A percentile compares a stretch with the other conserved stretches of the same genome.
Evolutionary conservation across 371 early-diverging fungal species (phyloP).

Genomic region (Zopfochytrium polystomum): DNA sequence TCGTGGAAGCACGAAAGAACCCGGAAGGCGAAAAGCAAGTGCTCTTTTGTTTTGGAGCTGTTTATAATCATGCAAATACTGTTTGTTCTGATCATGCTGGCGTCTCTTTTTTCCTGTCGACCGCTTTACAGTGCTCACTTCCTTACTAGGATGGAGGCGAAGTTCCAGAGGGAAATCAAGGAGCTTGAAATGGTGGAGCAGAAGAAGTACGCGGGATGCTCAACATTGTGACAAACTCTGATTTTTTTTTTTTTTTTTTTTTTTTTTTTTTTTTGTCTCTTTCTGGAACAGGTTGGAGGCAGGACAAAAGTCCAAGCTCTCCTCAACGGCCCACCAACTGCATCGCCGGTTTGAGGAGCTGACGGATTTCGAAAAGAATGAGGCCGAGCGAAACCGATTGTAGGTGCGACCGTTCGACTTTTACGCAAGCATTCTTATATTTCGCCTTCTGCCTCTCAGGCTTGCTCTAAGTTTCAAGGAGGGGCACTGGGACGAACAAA

Average conservation of each 20-base stretch:
- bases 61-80: neutral
- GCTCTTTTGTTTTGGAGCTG: neutral
- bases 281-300: constrained; percentile 4
- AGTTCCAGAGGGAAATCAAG: constrained; percentile 24
- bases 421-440: too few species aligned
- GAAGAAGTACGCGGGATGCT: constrained; percentile 13
- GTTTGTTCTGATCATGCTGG: neutral
- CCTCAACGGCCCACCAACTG: constrained; percentile 5
- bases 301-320: constrained; percentile 12
- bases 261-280: neutral
- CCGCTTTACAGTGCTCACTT: constrained; percentile 13
- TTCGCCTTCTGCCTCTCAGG: constrained; percentile 31
- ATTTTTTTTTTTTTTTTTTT: neutral
- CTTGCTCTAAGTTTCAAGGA: constrained; percentile 57
- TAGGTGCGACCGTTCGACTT: constrained; percentile 41
- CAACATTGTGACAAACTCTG: neutral
- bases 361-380: constrained; percentile 40
- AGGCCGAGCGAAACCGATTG: constrained; percentile 56
- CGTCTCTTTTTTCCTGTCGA: neutral
- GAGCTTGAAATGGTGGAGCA: constrained; percentile 27
- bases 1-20: constrained; percentile 17
- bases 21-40: constrained; percentile 16
- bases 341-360: constrained; percentile 14
- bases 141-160: constrained; percentile 26
- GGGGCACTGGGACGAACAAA: constrained; percentile 65